Conservation (phyloP, 2,329 filamentous ascomycete species). For the Exophiala dermatitidis region DNA sequence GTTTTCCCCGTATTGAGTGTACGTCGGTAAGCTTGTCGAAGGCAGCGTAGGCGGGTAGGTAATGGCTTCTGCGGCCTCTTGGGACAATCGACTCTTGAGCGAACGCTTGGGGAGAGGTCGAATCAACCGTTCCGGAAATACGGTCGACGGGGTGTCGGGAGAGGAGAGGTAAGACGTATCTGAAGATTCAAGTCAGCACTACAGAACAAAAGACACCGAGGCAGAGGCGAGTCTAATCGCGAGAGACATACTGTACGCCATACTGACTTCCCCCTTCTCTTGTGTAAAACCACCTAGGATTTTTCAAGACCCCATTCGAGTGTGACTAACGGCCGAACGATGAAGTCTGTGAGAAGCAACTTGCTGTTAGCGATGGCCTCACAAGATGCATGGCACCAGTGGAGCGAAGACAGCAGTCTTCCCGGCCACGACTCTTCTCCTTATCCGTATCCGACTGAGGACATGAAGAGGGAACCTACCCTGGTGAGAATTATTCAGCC, state of each 20-base stretch:
- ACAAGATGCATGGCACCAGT: not conserved
- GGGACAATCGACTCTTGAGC: constrained; percentile 77
- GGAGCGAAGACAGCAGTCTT: not conserved
- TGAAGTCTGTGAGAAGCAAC: not conserved
- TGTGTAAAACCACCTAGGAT: constrained; percentile 11
- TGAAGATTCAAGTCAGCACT: constrained; percentile 28
- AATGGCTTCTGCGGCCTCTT: constrained; percentile 74
- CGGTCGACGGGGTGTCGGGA: constrained; percentile 66
- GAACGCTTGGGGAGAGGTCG: constrained; percentile 83
- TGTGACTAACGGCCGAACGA: not conserved
- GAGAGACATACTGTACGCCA: constrained; percentile 22
- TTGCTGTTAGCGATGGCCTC: not conserved
- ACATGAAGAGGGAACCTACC: constrained; percentile 13
- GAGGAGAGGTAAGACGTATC: constrained; percentile 45
- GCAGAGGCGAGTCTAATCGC: not conserved
- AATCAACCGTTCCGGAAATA: constrained; percentile 86
- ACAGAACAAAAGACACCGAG: not conserved
- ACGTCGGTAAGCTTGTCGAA: constrained; percentile 66
- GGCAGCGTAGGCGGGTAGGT: constrained; percentile 72
- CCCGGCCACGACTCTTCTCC: not conserved
- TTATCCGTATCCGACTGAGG: not conserved
- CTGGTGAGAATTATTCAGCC: constrained; percentile 22
- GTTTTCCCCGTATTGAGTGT: constrained; percentile 57
- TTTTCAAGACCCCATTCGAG: constrained; percentile 10
- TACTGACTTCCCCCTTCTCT: constrained; percentile 13